These are phyloP conservation scores for Cyclaneusma minus DNA, from an alignment of 2,329 filamentous ascomycete genomes.

Conservation along the genomic window DNA sequence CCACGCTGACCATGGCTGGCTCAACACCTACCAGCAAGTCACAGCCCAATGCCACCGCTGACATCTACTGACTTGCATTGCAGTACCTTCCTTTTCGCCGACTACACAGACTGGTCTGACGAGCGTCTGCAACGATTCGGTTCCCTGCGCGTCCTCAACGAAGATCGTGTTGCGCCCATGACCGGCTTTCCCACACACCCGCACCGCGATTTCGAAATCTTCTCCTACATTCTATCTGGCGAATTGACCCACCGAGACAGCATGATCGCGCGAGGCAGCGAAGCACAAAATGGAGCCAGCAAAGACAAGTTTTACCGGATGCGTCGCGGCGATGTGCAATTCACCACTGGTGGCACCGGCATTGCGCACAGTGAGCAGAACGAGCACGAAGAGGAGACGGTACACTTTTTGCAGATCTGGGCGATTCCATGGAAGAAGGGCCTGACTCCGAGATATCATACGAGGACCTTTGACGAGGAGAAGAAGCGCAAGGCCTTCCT, in stretches of 20 bases:
- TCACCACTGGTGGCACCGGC: constrained; percentile 71
- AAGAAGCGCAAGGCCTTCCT: constrained; percentile 58
- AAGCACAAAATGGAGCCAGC: constrained; percentile 32
- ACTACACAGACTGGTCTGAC: constrained; percentile 45
- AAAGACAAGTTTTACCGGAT: constrained; percentile 53
- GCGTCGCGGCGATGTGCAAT: constrained; percentile 71
- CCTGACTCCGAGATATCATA: constrained; percentile 63
- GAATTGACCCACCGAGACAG: constrained; percentile 79
- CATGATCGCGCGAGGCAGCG: constrained; percentile 57
- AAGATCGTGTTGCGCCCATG: constrained; percentile 63
- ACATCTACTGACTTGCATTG: no score
- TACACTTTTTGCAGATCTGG: constrained; percentile 86
- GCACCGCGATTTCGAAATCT: constrained; percentile 81
- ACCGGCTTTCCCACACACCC: constrained; percentile 74
- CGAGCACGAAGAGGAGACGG: constrained; percentile 52
- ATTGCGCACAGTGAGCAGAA: constrained; percentile 76
- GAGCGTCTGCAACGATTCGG: constrained; percentile 56
- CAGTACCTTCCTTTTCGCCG: constrained; percentile 72
- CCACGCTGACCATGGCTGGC: constrained; percentile 72
- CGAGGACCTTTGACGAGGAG: constrained; percentile 54
- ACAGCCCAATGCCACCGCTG: no score
- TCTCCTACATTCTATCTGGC: constrained; percentile 72
- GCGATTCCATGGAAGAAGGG: constrained; percentile 62
- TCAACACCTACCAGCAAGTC: constrained; percentile 80
- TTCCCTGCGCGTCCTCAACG: constrained; percentile 70